A percentile compares a stretch with the other conserved stretches of the same genome.
These are phyloP conservation scores for Penicillium canescens DNA, from an alignment of 495 filamentous ascomycete genomes.

Conservation along the genomic window DNA sequence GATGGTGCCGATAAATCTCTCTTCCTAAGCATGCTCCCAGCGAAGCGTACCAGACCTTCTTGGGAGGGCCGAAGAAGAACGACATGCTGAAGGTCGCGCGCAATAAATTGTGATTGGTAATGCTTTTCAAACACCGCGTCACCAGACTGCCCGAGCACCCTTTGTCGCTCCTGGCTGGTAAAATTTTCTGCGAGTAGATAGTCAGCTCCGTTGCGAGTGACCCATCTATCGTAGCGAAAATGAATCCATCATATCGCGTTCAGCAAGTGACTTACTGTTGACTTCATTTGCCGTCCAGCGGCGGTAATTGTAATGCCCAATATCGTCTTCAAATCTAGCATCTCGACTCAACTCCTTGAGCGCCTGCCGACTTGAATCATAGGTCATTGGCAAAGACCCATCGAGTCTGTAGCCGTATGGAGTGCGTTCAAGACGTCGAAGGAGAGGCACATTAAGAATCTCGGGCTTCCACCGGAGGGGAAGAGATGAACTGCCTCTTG, in stretches of 20 bases:
- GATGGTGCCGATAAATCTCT: slow-evolving; percentile 22
- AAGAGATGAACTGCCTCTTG: slow-evolving; percentile 20
- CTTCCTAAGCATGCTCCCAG: slow-evolving; percentile 28
- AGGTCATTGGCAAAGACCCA: slow-evolving; percentile 21
- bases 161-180: no score
- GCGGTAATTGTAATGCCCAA: slow-evolving; percentile 33
- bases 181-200: slow-evolving; percentile 20
- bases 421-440: slow-evolving; percentile 22
- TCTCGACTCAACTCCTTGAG: slow-evolving; percentile 19
- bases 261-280: slow-evolving; percentile 21
- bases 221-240: not conserved
- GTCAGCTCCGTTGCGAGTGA: not conserved
- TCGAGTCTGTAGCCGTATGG: slow-evolving; percentile 25
- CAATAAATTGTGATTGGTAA: slow-evolving; percentile 32
- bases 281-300: slow-evolving; percentile 33
- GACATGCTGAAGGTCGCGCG: slow-evolving; percentile 25
- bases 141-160: slow-evolving; percentile 31
- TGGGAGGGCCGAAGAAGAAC: slow-evolving; percentile 27
- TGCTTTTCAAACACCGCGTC: slow-evolving; percentile 30
- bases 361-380: slow-evolving; percentile 16
- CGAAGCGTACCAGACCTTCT: slow-evolving; percentile 17
- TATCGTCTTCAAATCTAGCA: slow-evolving; percentile 31
- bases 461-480: slow-evolving; percentile 25
- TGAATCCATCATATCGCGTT: not conserved
- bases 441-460: slow-evolving; percentile 24